Evolutionary conservation across 2,329 filamentous ascomycete species (phyloP).

Genomic region (Pyrenophora seminiperda): DNA sequence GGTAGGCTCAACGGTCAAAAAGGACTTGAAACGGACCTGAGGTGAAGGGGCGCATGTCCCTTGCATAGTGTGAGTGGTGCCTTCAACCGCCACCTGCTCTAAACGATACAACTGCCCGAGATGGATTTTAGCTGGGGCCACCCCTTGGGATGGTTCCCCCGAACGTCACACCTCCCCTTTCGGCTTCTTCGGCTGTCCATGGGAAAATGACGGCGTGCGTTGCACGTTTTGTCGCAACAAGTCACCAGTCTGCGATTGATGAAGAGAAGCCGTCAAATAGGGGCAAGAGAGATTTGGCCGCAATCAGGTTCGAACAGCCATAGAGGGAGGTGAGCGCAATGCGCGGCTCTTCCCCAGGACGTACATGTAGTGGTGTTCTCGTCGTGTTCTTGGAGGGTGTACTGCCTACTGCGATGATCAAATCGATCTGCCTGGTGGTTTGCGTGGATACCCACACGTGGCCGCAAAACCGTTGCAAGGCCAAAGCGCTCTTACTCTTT

Average conservation of each 20-base stretch:
- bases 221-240: no score
- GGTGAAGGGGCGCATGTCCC: conserved; percentile 7
- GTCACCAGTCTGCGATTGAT: no score
- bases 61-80: conserved; percentile 8
- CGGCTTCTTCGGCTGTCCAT: no score
- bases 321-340: background rate
- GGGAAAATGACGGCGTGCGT: no score
- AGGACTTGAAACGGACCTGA: conserved; percentile 9
- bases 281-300: background rate
- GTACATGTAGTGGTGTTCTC: background rate
- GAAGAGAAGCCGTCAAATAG: background rate
- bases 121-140: background rate
- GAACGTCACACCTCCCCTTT: background rate
- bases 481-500: conserved; percentile 2
- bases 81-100: conserved; percentile 8
- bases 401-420: background rate
- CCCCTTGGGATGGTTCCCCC: background rate
- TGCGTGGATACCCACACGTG: conserved; percentile 10
- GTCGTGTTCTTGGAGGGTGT: background rate
- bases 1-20: conserved; percentile 1
- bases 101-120: conserved; percentile 8
- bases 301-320: background rate
- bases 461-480: conserved; percentile 10
- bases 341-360: background rate
- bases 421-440: background rate